Base-by-base conservation (phyloP, 352 stramenopile genomes). In the Peronospora farinosa region DNA sequence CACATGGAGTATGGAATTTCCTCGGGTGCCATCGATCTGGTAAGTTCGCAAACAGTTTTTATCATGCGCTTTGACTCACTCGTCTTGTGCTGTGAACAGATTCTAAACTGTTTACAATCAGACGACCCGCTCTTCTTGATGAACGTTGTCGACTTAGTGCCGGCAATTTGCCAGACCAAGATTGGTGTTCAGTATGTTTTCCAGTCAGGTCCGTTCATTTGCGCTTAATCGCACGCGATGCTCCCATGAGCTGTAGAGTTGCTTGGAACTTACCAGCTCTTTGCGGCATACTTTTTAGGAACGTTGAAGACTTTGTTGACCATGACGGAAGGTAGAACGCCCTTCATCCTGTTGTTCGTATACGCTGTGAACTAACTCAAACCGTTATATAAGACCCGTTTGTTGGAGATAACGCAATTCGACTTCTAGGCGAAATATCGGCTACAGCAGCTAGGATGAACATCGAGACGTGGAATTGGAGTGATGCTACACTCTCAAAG, bases 111-210 rank as follows among this genome's bases (percentile, higher is more conserved):
- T 32, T 60, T 93, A 28, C 72, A 85, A 55, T 89, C 80, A 7
- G 68, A 75, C n/a, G 83, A 93, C 41, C 57, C 76, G 5, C 56
- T 93, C 15, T 90, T 92, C 48, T 54, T 90, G 54, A 86, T 93
- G 78, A 93, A 89, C 40, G 63, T 93, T 15, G 62, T 92, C 10
- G 83, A 93, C 49, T 63, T 93, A 41, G 56, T 93, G 13, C 80
- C 80, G 1, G 80, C 75, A 11, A 47, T 93, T 12, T 86, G 78
- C 46, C 64, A 77, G 28, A 90, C 78, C 5, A 69, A 74, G 11
- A 52, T 75, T 21, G 83, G 83, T 11, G 62, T 92, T 32, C 53
- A 74, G 47, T 60, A 89, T 58, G 75, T 93, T 43, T 88, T 89
- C n/a, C 51, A 87, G 37, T 90, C 80, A 10, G 83, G 83, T 93